phyloP scores from a whole-genome alignment of 1,139 yeast species.

The Blastobotrys apis region DNA sequence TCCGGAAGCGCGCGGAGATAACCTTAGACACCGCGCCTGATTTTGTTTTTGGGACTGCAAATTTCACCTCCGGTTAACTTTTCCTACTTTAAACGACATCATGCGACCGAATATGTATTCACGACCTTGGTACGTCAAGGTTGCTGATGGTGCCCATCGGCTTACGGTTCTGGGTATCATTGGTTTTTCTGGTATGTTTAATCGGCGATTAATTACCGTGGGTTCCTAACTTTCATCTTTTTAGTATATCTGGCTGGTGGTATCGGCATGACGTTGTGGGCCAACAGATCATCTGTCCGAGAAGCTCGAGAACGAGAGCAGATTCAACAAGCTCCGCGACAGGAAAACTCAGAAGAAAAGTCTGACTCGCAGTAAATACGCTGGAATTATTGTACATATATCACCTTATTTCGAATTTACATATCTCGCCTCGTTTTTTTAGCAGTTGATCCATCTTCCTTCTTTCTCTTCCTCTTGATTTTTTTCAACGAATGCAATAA shows the following conservation, averaged over 20 bases:
- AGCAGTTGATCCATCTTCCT: neutral
- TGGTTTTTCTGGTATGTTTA: slow-evolving; percentile 58
- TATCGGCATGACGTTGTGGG: slow-evolving; percentile 57
- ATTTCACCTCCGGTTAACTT: too few species aligned
- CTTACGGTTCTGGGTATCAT: slow-evolving; percentile 51
- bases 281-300: slow-evolving; percentile 36
- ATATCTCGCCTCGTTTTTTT: neutral
- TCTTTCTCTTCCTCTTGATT: slow-evolving; percentile 27
- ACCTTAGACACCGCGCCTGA: too few species aligned
- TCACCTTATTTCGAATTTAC: too few species aligned
- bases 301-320: slow-evolving; percentile 8
- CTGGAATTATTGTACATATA: too few species aligned
- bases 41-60: too few species aligned
- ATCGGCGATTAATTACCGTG: slow-evolving; percentile 1
- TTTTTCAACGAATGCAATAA: slow-evolving; percentile 49
- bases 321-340: neutral
- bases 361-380: slow-evolving; percentile 3
- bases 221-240: neutral
- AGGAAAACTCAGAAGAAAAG: slow-evolving; percentile 2
- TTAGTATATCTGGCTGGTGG: slow-evolving; percentile 53
- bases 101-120: slow-evolving; percentile 39
- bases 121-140: slow-evolving; percentile 66
- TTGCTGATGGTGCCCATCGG: slow-evolving; percentile 56
- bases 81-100: neutral
- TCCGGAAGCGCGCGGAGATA: too few species aligned